Evolutionary conservation across 2,329 filamentous ascomycete species (phyloP), one percentile per base, ranked within the genome.

Genomic region (Paraphaeosphaeria sporulosa): DNA sequence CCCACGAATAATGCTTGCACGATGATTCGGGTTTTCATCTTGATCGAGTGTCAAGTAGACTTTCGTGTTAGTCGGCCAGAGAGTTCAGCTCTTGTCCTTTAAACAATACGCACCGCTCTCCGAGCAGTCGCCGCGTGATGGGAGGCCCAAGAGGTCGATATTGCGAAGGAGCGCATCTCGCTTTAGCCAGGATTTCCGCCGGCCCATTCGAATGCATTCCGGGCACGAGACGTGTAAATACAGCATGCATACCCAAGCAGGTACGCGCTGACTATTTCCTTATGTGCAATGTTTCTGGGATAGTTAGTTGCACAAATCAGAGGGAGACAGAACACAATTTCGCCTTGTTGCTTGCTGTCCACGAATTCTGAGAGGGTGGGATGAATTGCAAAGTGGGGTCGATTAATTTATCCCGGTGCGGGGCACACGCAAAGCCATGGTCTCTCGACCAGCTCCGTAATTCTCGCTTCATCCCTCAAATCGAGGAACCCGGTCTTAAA

Each of bases 101-200:
- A 17, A 40, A 38, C 12, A 10, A n/a, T 17, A 4, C 15, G 32
- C n/a, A 40, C 6, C 48, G 6, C 5, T 15, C 7, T 23, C 7
- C 9, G 2, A 23, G 13, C n/a, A 15, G 2, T 40, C 19, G 21
- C 8, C 48, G 9, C 48, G 48, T 51, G 48, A 25, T 17, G 32
- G 21, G 15, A 21, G 21, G 49, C 34, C 34, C n/a, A 19, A n/a
- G 34, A 42, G 3, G 13, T 42, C 49, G 34, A 52, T 42, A 52
- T 52, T 52, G 15, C 49, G 34, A 15, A 34, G 36, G 49, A 52
- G 36, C 19, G 48, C 48, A 51, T 52, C 30, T 27, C 23, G 34
- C 21, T 52, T 42, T 30, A 52, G 42, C 49, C 49, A 42, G 49
- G 21, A 27, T 42, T 19, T 27, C 49, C 36, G 36, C 42, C 49